Evolutionary conservation across 2,329 filamentous ascomycete genomes (phyloP), one percentile per base, ranked within the genome.

Genomic region (Aspergillus sp.): DNA sequence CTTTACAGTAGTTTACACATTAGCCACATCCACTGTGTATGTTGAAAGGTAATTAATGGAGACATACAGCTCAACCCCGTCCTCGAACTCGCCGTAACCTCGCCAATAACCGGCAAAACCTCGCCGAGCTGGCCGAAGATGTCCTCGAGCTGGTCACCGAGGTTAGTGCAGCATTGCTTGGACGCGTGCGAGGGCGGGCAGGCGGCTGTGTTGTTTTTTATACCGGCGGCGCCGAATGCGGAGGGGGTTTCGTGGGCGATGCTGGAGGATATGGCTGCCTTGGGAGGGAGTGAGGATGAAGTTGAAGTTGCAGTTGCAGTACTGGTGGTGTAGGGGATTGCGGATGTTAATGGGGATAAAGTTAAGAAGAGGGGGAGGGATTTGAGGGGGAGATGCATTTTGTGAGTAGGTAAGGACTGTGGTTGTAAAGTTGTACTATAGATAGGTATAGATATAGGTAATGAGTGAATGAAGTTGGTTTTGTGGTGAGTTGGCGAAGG

Each of bases 11-110:
- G 20, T 20, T 20, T 20, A 20, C 20, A 20, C 20, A 20, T 20
- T 20, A 20, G 20, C 20, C 20, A 24, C 24, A 2, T 24, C 24
- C 24, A 6, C 5, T 7, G 4, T 24, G 4, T 24, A 24, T 24
- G 8, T 7, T 33, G 34, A 17, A 7, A n/a, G 19, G 15, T 33
- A 11, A 15, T 9, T 4, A 3, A 5, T 2, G 17, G 4, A 46
- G 24, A 67, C 68, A 45, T 66, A 72, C 70, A 72, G 46, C 68
- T 48, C 41, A 71, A 65, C 9, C 62, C 63, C 4, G 70, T 9
- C 8, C 67, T 68, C 39, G 64, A 67, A 11, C 9, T 30, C 27
- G 70, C 2, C 30, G 66, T 40, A 1, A 69, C 7, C 0, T 63
- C 69, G 1, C 57, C 45, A 2, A 70, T 1, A 1, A 61, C 47